Percentiles rank a stretch among this genome's conserved stretches.
Conservation (phyloP, 2,329 filamentous ascomycete genomes). For the Colletotrichum eleusines region DNA sequence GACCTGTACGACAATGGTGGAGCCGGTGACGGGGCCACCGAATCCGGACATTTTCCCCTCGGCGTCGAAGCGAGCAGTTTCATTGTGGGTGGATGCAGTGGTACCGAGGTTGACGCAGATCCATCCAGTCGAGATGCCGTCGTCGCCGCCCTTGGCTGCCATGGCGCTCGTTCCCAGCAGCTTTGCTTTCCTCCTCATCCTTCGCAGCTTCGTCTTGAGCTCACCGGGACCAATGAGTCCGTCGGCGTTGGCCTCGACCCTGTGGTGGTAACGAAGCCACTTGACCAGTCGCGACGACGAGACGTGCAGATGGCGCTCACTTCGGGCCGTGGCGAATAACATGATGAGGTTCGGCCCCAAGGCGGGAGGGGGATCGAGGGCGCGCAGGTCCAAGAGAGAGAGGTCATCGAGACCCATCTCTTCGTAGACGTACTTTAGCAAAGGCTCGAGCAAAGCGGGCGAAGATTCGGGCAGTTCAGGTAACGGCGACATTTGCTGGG, state of each 20-base stretch:
- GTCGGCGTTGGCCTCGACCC: constrained; percentile 82
- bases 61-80: constrained; percentile 59
- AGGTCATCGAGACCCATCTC: constrained; percentile 90
- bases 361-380: constrained; percentile 86
- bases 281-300: constrained; percentile 90
- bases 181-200: constrained; percentile 85
- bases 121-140: constrained; percentile 94
- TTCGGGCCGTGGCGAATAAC: constrained; percentile 91
- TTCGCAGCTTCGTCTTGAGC: constrained; percentile 85
- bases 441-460: constrained; percentile 76
- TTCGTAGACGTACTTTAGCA: constrained; percentile 83
- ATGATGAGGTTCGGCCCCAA: constrained; percentile 91
- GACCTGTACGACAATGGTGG: constrained; percentile 68
- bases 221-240: constrained; percentile 91
- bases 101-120: constrained; percentile 91
- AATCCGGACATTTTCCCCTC: constrained; percentile 80
- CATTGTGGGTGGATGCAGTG: constrained; percentile 67
- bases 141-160: constrained; percentile 74
- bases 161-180: constrained; percentile 80
- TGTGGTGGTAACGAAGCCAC: constrained; percentile 81
- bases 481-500: constrained; percentile 60
- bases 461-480: constrained; percentile 73
- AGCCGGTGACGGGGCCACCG: constrained; percentile 64
- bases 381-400: constrained; percentile 82
- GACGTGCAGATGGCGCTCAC: constrained; percentile 92